Conservation (phyloP, 106 monocot species). For the Dendrobium nobile region DNA sequence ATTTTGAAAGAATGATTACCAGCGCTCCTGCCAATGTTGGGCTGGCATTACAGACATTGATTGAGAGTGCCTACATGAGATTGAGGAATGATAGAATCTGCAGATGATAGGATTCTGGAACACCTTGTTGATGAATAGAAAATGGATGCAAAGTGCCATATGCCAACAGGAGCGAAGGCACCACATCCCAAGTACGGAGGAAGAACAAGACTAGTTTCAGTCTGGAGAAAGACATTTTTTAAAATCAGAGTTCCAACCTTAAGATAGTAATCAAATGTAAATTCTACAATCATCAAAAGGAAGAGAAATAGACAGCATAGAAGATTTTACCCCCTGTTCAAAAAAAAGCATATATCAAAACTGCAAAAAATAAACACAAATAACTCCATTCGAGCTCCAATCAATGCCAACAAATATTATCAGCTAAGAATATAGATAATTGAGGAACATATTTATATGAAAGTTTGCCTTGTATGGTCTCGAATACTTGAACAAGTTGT, state of each 20-base stretch:
- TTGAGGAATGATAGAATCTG: constrained; percentile 36
- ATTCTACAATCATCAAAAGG: neutral
- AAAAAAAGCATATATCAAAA: neutral
- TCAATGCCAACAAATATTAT: neutral
- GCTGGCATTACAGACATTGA: constrained; percentile 21
- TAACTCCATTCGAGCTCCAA: neutral
- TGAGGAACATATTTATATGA: neutral
- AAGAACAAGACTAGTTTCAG: constrained; percentile 35
- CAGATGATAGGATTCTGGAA: constrained; percentile 44
- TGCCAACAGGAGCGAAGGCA: constrained; percentile 38
- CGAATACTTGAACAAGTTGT: neutral
- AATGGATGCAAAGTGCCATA: constrained; percentile 58
- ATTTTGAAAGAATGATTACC: constrained; percentile 26
- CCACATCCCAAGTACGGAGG: constrained; percentile 56
- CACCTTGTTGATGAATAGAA: constrained; percentile 64
- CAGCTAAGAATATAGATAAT: neutral
- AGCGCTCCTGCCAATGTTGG: constrained; percentile 38
- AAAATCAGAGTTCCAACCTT: neutral
- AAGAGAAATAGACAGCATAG: neutral
- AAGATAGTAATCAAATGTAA: neutral
- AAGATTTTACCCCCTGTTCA: neutral
- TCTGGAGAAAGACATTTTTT: constrained; percentile 19
- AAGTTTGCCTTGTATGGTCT: neutral
- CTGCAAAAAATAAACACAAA: neutral
- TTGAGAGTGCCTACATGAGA: constrained; percentile 44